Conservation (phyloP, 768 basidiomycete genomes). For the Pleurotus eryngii region DNA sequence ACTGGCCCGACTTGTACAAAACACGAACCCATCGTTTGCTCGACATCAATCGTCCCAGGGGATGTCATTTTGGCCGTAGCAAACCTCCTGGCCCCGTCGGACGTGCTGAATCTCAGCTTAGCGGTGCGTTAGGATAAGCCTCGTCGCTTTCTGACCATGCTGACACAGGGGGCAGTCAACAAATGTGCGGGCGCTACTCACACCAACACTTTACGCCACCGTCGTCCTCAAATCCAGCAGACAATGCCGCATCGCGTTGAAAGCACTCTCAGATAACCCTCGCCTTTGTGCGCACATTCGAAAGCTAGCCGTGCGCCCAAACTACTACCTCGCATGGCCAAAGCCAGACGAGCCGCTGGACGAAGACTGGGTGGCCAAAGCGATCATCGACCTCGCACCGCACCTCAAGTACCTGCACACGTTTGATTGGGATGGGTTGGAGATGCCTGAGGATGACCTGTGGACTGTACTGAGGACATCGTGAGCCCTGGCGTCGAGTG, state of each 20-base stretch:
- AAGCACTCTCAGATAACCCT: constrained; percentile 30
- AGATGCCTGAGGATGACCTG: constrained; percentile 38
- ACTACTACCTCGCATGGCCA: constrained; percentile 52
- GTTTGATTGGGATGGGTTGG: constrained; percentile 52
- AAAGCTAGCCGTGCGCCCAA: constrained; percentile 44
- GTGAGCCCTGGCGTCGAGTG: constrained; percentile 24
- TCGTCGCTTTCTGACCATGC: neutral
- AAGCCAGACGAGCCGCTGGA: constrained; percentile 32
- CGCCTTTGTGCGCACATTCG: constrained; percentile 37
- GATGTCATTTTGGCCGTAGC: constrained; percentile 2
- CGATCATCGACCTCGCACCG: constrained; percentile 30
- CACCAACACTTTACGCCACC: constrained; percentile 34
- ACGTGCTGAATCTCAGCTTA: constrained; percentile 6
- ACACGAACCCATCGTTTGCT: neutral
- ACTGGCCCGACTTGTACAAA: neutral
- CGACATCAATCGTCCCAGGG: neutral
- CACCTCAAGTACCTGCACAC: constrained; percentile 33
- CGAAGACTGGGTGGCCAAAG: constrained; percentile 38
- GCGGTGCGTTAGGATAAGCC: neutral
- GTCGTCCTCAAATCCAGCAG: constrained; percentile 41
- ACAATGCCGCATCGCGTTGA: constrained; percentile 33
- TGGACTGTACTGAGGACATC: constrained; percentile 37
- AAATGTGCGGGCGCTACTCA: neutral
- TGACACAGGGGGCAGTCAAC: neutral
- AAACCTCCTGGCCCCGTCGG: constrained; percentile 1